Base-by-base conservation (phyloP, 805 yeast genomes). In the Ogataea methanolica region DNA sequence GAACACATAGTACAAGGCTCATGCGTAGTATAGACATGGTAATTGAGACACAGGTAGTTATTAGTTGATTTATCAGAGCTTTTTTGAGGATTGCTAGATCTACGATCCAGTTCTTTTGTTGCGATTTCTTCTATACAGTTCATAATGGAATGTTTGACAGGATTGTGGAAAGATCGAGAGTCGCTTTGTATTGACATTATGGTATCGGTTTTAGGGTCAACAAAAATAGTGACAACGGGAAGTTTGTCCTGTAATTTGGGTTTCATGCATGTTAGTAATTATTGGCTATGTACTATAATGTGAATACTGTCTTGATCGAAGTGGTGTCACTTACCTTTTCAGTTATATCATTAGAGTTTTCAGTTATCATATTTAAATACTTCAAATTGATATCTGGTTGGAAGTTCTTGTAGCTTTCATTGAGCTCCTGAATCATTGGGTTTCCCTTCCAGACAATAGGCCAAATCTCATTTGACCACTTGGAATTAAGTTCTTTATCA, bases 1-100 rank as follows among this genome's bases (percentile, higher is more conserved):
- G 88, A 70, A 60, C 99, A 94, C 97, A 92, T 94, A 0, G 88
- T 79, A 59, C 99, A 94, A 0, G 99, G 99, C 64, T 94, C 99
- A 62, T 90, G 96, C 0, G 96, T 85, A 1, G 95, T 86, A 60
- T 86, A 89, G 0, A 94, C 89, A 51, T 87, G 82, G 54, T 81
- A 75, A 45, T 83, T 78, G 34, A 84, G 76, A 61, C 98, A 91
- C 2, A 94, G 72, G 60, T 94, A 94, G 31, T 58, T 54, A 50
- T 65, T 57, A 2, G 47, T 43, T 15, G 45, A 5, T n/a, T 22
- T 26, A 12, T 39, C 21, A n/a, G 16, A 23, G 2, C 19, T 14
- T 41, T 42, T 33, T 47, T 39, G 31, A 9, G 31, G 31, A 26
- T 26, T 26, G 3, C 44, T 22, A 34, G 54, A 47, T 39, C 85